A percentile compares a stretch with the other conserved stretches of the same genome.
Conservation (phyloP, 192 early-diverging fungal genomes). For the Coemansia sp. region DNA sequence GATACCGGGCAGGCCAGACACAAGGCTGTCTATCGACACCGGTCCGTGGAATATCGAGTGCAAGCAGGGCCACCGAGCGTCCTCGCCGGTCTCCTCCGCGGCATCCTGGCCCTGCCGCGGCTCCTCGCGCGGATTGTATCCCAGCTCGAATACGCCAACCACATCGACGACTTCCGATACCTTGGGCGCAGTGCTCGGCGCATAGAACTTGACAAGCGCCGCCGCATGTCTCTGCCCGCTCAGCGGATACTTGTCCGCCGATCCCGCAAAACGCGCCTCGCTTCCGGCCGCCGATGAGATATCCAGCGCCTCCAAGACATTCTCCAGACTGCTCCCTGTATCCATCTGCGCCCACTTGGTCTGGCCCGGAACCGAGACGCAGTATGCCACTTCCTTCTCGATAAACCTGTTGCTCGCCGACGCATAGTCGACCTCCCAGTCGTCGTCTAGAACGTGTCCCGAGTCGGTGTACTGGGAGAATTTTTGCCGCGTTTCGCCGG, state of each 20-base stretch:
- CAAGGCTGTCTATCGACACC: slow-evolving; percentile 10
- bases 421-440: slow-evolving; percentile 45
- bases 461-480: slow-evolving; percentile 52
- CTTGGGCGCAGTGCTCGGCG: slow-evolving; percentile 49
- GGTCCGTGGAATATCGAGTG: slow-evolving; percentile 39
- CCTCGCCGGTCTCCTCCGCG: too few species aligned
- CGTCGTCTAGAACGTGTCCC: slow-evolving; percentile 31
- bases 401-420: slow-evolving; percentile 51
- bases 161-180: slow-evolving; percentile 66
- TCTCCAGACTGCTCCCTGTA: slow-evolving; percentile 10
- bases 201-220: slow-evolving; percentile 65
- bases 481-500: slow-evolving; percentile 36
- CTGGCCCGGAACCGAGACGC: slow-evolving; percentile 70
- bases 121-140: slow-evolving; percentile 21
- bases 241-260: slow-evolving; percentile 60
- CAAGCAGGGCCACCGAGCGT: slow-evolving; percentile 40
- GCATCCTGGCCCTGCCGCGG: slow-evolving; percentile 1
- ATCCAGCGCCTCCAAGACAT: slow-evolving; percentile 35
- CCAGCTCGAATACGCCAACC: slow-evolving; percentile 57
- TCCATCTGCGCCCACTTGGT: slow-evolving; percentile 54
- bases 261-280: not conserved
- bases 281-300: slow-evolving; percentile 6
- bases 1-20: slow-evolving; percentile 9
- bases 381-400: slow-evolving; percentile 66
- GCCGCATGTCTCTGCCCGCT: slow-evolving; percentile 55